Evolutionary conservation across 768 basidiomycete species (phyloP).

Genomic region (Naganishia onofrii): DNA sequence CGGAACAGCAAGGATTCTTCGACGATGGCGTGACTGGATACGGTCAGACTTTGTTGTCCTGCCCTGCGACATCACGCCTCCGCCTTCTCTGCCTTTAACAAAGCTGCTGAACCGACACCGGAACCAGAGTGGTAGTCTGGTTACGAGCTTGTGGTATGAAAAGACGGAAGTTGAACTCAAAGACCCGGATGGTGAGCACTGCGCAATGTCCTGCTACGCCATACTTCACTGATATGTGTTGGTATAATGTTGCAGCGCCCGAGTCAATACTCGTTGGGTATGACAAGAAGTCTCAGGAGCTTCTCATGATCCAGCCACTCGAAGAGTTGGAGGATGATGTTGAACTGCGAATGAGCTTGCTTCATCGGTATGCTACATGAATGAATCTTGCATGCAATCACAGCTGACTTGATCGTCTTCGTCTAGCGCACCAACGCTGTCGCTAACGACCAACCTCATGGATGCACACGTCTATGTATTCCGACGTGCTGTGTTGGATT

Average conservation of each 20-base stretch:
- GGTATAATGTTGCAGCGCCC: slow-evolving; percentile 30
- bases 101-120: slow-evolving; percentile 78
- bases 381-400: slow-evolving; percentile 14
- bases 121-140: slow-evolving; percentile 44
- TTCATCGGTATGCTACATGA: slow-evolving; percentile 60
- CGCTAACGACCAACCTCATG: slow-evolving; percentile 65
- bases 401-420: slow-evolving; percentile 31
- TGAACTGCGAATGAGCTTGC: slow-evolving; percentile 69
- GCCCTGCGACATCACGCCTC: slow-evolving; percentile 86
- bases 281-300: slow-evolving; percentile 59
- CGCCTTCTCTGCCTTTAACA: slow-evolving; percentile 67
- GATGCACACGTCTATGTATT: slow-evolving; percentile 94
- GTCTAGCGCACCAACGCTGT: slow-evolving; percentile 67
- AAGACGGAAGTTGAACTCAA: slow-evolving; percentile 45
- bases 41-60: slow-evolving; percentile 78
- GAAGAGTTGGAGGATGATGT: slow-evolving; percentile 71
- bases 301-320: slow-evolving; percentile 59
- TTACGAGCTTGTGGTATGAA: slow-evolving; percentile 52
- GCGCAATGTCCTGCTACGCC: neutral
- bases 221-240: neutral
- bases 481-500: slow-evolving; percentile 68
- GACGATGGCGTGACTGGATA: slow-evolving; percentile 32
- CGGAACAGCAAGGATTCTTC: slow-evolving; percentile 29
- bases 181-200: slow-evolving; percentile 38
- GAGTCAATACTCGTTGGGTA: slow-evolving; percentile 48